These are phyloP conservation scores for Fusarium pseudoanthophilum DNA, from an alignment of 2,329 filamentous ascomycete genomes.

Conservation along the genomic window DNA sequence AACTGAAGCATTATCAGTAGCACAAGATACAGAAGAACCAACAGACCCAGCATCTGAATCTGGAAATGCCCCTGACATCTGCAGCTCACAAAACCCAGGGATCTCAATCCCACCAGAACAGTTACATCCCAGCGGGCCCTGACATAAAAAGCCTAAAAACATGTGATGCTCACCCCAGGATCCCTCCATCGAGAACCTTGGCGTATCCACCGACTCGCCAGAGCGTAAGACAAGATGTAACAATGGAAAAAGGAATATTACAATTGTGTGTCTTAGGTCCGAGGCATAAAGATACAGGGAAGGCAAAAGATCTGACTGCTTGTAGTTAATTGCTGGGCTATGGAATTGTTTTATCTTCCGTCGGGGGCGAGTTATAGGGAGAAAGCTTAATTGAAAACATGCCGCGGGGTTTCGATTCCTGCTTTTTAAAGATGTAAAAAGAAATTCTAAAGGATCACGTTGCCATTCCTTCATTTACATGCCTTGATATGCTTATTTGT, in stretches of 20 bases:
- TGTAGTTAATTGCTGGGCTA: background rate
- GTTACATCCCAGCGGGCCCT: conserved; percentile 5
- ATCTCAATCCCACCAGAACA: background rate
- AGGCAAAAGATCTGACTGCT: background rate
- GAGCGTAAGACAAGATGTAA: background rate
- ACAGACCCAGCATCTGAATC: background rate
- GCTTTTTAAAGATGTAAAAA: background rate
- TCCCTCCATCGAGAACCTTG: background rate
- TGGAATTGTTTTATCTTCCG: background rate
- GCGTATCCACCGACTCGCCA: background rate
- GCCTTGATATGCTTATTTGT: background rate
- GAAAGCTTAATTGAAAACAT: background rate
- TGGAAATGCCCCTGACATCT: conserved; percentile 1
- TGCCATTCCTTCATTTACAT: background rate
- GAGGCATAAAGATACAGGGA: background rate
- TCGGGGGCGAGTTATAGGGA: background rate
- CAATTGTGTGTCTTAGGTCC: background rate
- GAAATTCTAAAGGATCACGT: background rate
- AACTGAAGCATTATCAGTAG: background rate
- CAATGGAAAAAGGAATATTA: background rate
- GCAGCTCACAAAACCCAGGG: background rate
- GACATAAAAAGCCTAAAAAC: background rate
- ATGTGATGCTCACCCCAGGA: background rate
- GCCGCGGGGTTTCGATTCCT: background rate
- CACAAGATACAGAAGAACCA: background rate